These are phyloP conservation scores for Ballota nigra DNA, from an alignment of 257 asterid species.

Conservation along the genomic window DNA sequence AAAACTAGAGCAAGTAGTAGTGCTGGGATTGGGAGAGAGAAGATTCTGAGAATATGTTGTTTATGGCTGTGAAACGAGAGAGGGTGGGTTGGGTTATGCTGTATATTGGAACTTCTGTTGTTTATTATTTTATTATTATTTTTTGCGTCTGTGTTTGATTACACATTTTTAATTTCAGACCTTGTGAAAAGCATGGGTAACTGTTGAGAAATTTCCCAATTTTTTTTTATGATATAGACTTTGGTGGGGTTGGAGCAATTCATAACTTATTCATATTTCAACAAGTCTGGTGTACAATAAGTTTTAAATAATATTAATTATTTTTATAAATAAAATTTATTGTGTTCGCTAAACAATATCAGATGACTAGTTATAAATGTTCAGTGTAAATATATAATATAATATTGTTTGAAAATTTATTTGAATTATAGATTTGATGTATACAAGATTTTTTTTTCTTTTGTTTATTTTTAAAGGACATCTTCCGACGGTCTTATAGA, in stretches of 20 bases:
- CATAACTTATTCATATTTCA: too few relatives aligned
- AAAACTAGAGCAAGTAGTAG: constrained; percentile 9
- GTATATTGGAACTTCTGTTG: constrained; percentile 23
- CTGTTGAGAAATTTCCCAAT: constrained; percentile 4
- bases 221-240: not conserved
- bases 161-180: not conserved
- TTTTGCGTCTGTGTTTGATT: not conserved
- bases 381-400: too few relatives aligned
- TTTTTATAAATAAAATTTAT: too few relatives aligned
- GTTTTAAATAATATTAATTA: too few relatives aligned
- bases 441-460: too few relatives aligned
- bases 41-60: constrained; percentile 65
- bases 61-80: constrained; percentile 29
- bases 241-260: not conserved
- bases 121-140: not conserved
- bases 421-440: too few relatives aligned
- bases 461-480: too few relatives aligned
- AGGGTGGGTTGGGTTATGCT: not conserved
- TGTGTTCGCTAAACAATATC: too few relatives aligned
- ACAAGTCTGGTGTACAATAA: too few relatives aligned
- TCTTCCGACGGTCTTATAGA: too few relatives aligned
- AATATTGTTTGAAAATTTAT: too few relatives aligned
- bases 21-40: constrained; percentile 30
- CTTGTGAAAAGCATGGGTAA: constrained; percentile 35
- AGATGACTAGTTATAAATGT: too few relatives aligned